Evolutionary conservation across 495 filamentous ascomycete genomes (phyloP), one percentile per base, ranked within the genome.

Genomic region (Aspergillus olivimuriae): DNA sequence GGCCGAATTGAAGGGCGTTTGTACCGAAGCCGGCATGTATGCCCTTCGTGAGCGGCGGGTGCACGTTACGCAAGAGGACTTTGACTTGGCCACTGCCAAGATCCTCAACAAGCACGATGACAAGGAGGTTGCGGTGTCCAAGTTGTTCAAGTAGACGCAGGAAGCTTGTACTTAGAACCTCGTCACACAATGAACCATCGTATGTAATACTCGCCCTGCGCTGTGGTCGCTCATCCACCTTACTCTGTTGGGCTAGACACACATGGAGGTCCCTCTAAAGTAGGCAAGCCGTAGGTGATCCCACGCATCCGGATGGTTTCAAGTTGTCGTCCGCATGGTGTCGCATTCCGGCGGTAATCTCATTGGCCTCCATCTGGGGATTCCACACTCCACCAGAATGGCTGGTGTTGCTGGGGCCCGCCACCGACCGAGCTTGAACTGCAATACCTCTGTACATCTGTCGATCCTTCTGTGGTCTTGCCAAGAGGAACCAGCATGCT

Each of bases 61-160:
- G 43, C 92, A 99, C 60, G 92, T 99, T 46, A 98, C 92, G 23
- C 92, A 99, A 65, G 92, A 99, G 68, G 92, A 99, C 71, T 99
- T 99, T 62, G 92, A 99, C 63, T 75, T 99, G 50, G 92, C 92
- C 19, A 97, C 94, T 3, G 92, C 92, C 57, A 99, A 99, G 85
- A 91, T 99, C 39, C 79, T 99, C 59, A 97, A 97, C 75, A 97
- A 96, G 76, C 92, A 99, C 61, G 92, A 99, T 56, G 92, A 99
- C 63, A 99, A 97, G 76, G 89, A 95, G 65, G 87, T 84, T 46
- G 83, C 77, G 65, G 73, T 95, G 48, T 83, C 81, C 43, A 95
- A 95, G 68, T 70, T 95, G 56, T 95, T 87, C 86, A 95, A 95
- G 78, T 95, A 87, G 60, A 50, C 23, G 32, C n/a, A 19, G 33